Conservation (phyloP, 306 rosid genomes). For the Ormosia emarginata region DNA sequence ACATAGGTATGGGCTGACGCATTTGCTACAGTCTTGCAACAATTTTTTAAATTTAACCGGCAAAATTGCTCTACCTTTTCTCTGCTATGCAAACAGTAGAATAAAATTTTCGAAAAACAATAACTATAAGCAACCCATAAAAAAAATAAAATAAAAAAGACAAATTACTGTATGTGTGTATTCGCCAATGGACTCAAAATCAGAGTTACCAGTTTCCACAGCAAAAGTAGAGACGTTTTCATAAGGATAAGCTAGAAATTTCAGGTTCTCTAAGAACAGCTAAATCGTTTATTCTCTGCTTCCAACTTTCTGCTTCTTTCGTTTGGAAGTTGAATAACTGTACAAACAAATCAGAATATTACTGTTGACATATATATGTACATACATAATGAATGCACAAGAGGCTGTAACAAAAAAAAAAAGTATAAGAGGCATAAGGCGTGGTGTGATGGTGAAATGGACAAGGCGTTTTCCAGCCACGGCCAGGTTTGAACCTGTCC, state of each 20-base stretch:
- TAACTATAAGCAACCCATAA: background rate
- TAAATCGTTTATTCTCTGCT: background rate
- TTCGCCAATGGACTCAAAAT: background rate
- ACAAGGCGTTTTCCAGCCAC: background rate
- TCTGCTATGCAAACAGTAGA: background rate
- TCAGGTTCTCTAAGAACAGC: background rate
- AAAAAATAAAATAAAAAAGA: background rate
- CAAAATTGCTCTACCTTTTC: background rate
- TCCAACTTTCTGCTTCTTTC: constrained; percentile 11
- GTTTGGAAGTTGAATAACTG: constrained; percentile 6
- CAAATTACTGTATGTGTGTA: background rate
- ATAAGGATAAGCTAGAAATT: background rate
- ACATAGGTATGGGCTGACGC: background rate
- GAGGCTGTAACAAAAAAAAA: background rate
- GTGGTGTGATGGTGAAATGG: background rate
- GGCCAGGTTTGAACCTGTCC: background rate
- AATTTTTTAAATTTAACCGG: background rate
- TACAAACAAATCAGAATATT: background rate
- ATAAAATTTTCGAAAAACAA: background rate
- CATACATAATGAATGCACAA: background rate
- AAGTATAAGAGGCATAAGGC: background rate
- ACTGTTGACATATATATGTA: background rate
- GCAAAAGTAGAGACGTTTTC: background rate
- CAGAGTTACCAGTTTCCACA: background rate
- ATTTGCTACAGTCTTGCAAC: background rate